Percentiles rank a stretch among this genome's conserved stretches.
Conservation (phyloP, 1,284 basidiomycete species). For the Gomphus bonarii region DNA sequence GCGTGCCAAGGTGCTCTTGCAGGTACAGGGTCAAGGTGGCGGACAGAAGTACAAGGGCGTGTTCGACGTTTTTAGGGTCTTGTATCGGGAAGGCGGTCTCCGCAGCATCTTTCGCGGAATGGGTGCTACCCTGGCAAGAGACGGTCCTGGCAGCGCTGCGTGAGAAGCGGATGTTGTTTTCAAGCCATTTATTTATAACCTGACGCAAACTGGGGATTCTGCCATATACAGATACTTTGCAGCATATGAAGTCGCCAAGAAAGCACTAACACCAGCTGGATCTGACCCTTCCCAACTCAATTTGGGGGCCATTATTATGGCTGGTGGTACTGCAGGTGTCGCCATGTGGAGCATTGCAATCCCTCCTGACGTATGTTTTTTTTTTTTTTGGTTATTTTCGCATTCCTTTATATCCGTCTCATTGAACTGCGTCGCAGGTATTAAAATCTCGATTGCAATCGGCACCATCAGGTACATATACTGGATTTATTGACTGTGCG, state of each 20-base stretch:
- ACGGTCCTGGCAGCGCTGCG: conserved; percentile 96
- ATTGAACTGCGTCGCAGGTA: conserved; percentile 42
- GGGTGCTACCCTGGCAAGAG: conserved; percentile 83
- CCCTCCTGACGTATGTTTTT: conserved; percentile 87
- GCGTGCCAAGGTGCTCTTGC: conserved; percentile 92
- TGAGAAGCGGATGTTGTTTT: conserved; percentile 38
- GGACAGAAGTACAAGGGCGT: conserved; percentile 80
- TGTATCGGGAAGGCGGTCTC: conserved; percentile 93
- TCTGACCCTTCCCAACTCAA: conserved; percentile 75
- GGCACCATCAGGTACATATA: conserved; percentile 94
- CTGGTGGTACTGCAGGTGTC: conserved; percentile 91
- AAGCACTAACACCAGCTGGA: conserved; percentile 68
- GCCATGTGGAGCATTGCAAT: conserved; percentile 98
- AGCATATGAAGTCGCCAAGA: conserved; percentile 93
- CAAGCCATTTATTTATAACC: too few relatives aligned
- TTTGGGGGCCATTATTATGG: conserved; percentile 80
- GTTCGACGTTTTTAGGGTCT: conserved; percentile 80
- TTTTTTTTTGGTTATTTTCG: too few relatives aligned
- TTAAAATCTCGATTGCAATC: conserved; percentile 96
- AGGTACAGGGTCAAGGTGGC: conserved; percentile 85
- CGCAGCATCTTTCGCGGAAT: conserved; percentile 92
- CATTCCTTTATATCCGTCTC: conserved; percentile 6
- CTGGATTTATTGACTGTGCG: conserved; percentile 88
- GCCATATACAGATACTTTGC: conserved; percentile 83
- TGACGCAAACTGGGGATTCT: not conserved